Conservation (phyloP, 2,329 filamentous ascomycete genomes). For the Aspergillus bombycis region DNA sequence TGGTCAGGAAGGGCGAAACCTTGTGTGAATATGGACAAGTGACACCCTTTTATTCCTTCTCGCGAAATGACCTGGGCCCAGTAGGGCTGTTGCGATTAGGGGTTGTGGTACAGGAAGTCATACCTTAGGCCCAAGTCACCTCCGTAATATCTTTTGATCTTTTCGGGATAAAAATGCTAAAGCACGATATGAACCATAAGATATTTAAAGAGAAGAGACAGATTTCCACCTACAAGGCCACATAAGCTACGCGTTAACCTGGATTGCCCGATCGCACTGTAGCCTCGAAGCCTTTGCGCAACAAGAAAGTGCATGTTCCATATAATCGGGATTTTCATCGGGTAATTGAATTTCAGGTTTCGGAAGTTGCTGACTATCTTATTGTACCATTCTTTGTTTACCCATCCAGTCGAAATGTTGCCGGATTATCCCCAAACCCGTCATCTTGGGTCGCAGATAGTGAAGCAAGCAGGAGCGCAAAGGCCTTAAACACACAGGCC, state of each 20-base stretch:
- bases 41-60: background rate
- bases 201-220: background rate
- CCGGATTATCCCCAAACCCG: background rate
- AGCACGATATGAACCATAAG: background rate
- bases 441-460: background rate
- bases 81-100: background rate
- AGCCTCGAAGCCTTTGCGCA: background rate
- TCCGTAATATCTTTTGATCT: background rate
- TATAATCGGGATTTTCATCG: background rate
- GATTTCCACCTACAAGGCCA: background rate
- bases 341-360: background rate
- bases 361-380: background rate
- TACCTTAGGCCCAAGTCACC: no score
- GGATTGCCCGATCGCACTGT: background rate
- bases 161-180: background rate
- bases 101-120: background rate
- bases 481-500: background rate
- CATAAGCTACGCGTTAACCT: background rate
- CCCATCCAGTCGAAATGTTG: background rate
- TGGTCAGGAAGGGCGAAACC: background rate
- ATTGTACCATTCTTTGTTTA: background rate
- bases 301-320: background rate
- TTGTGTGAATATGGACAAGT: background rate
- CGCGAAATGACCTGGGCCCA: no score
- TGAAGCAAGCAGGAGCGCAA: background rate